Conservation (phyloP, 257 asterid species). For the Orobanche coerulescens region DNA sequence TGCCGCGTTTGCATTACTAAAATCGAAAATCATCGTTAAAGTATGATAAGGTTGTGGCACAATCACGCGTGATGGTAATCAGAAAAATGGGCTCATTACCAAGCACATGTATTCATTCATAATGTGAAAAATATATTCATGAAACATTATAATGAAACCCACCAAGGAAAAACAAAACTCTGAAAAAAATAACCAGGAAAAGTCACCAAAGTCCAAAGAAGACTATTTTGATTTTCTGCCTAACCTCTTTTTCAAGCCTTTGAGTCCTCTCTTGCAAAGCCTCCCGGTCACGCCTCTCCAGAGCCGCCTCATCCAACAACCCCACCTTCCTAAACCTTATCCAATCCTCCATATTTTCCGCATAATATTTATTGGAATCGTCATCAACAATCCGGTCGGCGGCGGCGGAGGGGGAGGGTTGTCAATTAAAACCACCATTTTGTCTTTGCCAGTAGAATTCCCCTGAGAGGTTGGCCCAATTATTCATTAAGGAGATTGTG, state of each 20-base stretch:
- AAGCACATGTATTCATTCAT: no score
- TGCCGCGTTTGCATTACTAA: no score
- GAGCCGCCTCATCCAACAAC: slow-evolving; percentile 56
- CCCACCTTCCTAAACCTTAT: slow-evolving; percentile 72
- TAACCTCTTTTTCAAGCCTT: slow-evolving; percentile 75
- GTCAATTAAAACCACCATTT: slow-evolving; percentile 48
- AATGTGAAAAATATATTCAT: no score
- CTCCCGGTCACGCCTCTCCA: slow-evolving; percentile 72
- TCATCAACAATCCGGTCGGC: slow-evolving; percentile 55
- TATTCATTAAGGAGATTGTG: no score
- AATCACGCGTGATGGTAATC: no score
- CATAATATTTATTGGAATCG: slow-evolving; percentile 28
- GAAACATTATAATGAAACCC: no score
- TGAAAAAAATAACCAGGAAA: background rate
- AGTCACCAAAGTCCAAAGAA: background rate
- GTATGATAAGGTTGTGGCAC: no score
- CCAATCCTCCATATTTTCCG: slow-evolving; percentile 85
- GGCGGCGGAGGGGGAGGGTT: slow-evolving; percentile 52
- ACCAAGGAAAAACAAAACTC: background rate
- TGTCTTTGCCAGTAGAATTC: slow-evolving; percentile 47
- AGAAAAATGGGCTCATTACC: no score
- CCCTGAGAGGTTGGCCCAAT: no score
- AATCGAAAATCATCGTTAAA: no score
- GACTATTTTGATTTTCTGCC: background rate
- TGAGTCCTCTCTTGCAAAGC: slow-evolving; percentile 46